phyloP scores from a whole-genome alignment of 176 grass and related monocot genomes.

The Calamus simplicifolius region DNA sequence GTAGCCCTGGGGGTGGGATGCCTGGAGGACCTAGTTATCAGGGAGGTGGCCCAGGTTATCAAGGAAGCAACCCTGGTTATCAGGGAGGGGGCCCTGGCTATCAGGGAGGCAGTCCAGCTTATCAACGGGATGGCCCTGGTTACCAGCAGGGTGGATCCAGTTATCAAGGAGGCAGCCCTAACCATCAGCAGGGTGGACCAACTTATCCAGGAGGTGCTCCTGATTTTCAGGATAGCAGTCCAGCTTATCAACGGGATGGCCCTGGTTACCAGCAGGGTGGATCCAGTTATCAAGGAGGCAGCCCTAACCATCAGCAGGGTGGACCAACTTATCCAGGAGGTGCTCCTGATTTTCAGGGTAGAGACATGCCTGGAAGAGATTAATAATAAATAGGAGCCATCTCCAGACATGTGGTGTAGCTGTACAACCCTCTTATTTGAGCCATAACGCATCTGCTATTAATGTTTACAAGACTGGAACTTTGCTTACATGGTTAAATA shows the following conservation, averaged over 20 bases:
- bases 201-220: conserved; percentile 10
- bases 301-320: conserved; percentile 21
- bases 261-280: not conserved
- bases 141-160: not conserved
- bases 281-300: conserved; percentile 25
- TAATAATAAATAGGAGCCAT: conserved; percentile 38
- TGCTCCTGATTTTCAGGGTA: conserved; percentile 22
- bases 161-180: conserved; percentile 30
- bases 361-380: conserved; percentile 40
- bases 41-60: conserved; percentile 16
- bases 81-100: conserved; percentile 1
- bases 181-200: conserved; percentile 16
- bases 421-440: no score
- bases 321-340: conserved; percentile 8
- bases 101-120: not conserved
- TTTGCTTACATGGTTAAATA: no score
- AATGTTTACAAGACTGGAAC: no score
- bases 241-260: conserved; percentile 8
- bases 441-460: no score
- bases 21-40: conserved; percentile 7
- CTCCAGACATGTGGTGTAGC: not conserved
- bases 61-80: conserved; percentile 19
- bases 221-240: not conserved
- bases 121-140: conserved; percentile 6
- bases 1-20: conserved; percentile 28